Base-by-base conservation (phyloP, 352 stramenopile genomes). In the Peronospora destructor region DNA sequence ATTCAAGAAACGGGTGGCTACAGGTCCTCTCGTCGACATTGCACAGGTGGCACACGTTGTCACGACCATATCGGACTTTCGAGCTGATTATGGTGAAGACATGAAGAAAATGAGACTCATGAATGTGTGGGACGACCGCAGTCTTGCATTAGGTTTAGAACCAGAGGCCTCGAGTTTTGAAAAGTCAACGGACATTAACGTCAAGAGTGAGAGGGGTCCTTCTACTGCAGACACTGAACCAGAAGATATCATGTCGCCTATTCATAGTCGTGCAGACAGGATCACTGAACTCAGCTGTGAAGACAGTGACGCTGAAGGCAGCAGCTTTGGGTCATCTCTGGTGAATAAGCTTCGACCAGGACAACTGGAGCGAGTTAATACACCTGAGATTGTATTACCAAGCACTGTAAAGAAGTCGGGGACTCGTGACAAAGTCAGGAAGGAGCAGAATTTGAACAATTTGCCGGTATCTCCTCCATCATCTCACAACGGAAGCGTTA, bases 21-120 rank as follows among this genome's bases (percentile, higher is more conserved):
- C 63, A 0, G 69, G 64, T 0, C 71, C 66, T 3, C 55, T 82
- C n/a, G 62, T 84, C 3, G 73, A 84, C 56, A 88, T 91, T 46
- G 45, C 61, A 17, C 79, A 91, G 46, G 79, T 91, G 33, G 79
- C 79, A 3, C 66, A 91, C 53, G 73, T 80, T 3, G 64, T 91
- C 16, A 84, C 73, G 25, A 82, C 68, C 10, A 61, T 76, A 51
- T 75, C 63, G 0, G 73, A 91, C 56, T 91, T 85, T 62, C 80
- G 76, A 14, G 63, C 54, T 25, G 79, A 87, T 47, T 91, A 91
- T 66, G 64, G 50, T 6, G 63, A 68, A 8, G 59, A 58, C 13
- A 44, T 49, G 10, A 54, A 52, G 36, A 56, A 43, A 9, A 49
- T 45, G 35, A 25, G 54, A 43, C 44, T 50, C 2, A 44, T 67